Percentiles rank a stretch among this genome's conserved stretches.
These are phyloP conservation scores for Neonectria faginata DNA, from an alignment of 2,329 filamentous ascomycete genomes.

Conservation along the genomic window DNA sequence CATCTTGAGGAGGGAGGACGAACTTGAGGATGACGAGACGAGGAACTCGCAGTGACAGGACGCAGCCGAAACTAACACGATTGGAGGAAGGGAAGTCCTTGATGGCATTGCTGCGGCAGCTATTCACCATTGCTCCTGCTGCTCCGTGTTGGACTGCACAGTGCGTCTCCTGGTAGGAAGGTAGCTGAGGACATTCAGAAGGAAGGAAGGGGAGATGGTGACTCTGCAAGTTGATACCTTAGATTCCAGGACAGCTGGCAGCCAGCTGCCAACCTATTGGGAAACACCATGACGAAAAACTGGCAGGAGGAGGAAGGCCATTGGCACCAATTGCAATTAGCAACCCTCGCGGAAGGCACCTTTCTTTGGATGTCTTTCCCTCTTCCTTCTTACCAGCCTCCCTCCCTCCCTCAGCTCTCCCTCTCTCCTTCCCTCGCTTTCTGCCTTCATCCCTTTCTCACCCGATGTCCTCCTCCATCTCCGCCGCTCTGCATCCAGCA, in stretches of 20 bases:
- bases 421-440: neutral
- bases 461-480: too few relatives aligned
- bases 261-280: neutral
- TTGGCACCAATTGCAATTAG: neutral
- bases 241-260: neutral
- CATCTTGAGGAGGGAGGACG: conserved; percentile 33
- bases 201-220: neutral
- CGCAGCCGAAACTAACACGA: neutral
- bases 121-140: neutral
- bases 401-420: neutral
- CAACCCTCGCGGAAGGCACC: neutral
- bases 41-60: conserved; percentile 1
- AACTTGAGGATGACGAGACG: conserved; percentile 2
- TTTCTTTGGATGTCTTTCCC: neutral
- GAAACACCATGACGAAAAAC: neutral
- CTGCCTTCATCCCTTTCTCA: neutral
- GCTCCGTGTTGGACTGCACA: too few relatives aligned
- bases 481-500: neutral
- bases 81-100: neutral
- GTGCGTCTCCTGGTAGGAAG: neutral
- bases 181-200: neutral
- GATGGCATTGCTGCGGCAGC: neutral
- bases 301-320: neutral
- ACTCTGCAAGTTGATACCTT: neutral
- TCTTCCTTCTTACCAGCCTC: neutral